Evolutionary conservation across 441 rosid genomes (phyloP).

Genomic region (Croton laevigatus): DNA sequence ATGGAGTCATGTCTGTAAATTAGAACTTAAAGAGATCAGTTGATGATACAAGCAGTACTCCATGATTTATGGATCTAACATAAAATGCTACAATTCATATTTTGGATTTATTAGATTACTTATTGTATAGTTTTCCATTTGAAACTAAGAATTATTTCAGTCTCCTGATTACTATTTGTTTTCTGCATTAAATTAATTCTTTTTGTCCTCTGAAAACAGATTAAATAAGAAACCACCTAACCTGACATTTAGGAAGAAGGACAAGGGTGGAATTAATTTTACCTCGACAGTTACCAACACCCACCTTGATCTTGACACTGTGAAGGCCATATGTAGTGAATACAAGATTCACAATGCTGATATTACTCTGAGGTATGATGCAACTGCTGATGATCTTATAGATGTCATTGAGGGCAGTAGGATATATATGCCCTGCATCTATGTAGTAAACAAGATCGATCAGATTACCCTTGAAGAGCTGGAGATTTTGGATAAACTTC

Average conservation of each 20-base stretch:
- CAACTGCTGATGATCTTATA: constrained; percentile 97
- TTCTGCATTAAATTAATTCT: background rate
- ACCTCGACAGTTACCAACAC: constrained; percentile 79
- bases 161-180: background rate
- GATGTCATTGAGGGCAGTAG: constrained; percentile 98
- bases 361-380: constrained; percentile 88
- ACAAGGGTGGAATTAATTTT: constrained; percentile 93
- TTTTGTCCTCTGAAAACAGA: constrained; percentile 40
- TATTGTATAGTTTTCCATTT: background rate
- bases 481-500: constrained; percentile 93
- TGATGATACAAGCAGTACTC: background rate
- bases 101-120: constrained; percentile 1
- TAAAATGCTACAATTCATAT: background rate
- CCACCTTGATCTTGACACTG: constrained; percentile 92
- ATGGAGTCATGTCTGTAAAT: background rate
- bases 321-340: constrained; percentile 95
- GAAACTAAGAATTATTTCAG: background rate
- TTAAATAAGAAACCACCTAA: constrained; percentile 99
- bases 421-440: constrained; percentile 94
- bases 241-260: constrained; percentile 95
- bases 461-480: constrained; percentile 94
- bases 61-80: background rate
- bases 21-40: background rate
- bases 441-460: constrained; percentile 90
- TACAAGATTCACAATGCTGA: constrained; percentile 95